Evolutionary conservation across 1,139 yeast species (phyloP), one percentile per base, ranked within the genome.

Genomic region (Protomyces inouyei): DNA sequence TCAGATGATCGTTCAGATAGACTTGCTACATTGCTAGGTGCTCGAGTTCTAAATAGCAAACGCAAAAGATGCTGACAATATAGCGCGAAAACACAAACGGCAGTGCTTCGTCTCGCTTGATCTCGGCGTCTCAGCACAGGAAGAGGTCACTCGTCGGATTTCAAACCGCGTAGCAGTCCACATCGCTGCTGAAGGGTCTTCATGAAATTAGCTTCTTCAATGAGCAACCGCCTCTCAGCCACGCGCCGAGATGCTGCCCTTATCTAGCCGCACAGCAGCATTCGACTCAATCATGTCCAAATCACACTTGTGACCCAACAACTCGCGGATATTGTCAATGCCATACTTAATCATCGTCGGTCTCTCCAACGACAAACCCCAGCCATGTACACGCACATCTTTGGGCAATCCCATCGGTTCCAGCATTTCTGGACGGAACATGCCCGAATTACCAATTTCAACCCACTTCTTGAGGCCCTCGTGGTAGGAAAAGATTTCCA

Each of bases 381-480:
- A 95, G 69, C 99, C 99, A 71, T 91, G 83, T 37, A 93, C 98
- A 76, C 98, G 83, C 80, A 95, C 78, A 75, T 90, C 88, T 80
- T 87, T 86, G 68, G 98, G 98, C 74, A 95, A 83, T 43, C 98
- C 98, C 98, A 93, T 92, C 57, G 97, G 80, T 78, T 91, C 97
- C 76, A 95, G 83, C 99, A 95, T 95, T 78, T 95, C 99, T 28
- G 99, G 98, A 79, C 99, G 86, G 82, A 95, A 95, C 97, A 95
- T 88, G 76, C 98, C 99, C 28, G 97, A 90, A 81, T 95, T 95
- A 76, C 99, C 99, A 74, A 95, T 92, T 80, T 95, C 99, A 69
- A 95, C 98, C 98, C 98, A 95, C 76, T 91, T 93, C 73, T 83
- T 86, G 72, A 95, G 83, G 57, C 97, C 97, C 72, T 85, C 86